Evolutionary conservation across 306 rosid genomes (phyloP), one percentile per base, ranked within the genome.

Genomic region (Ammopiptanthus mongolicus): DNA sequence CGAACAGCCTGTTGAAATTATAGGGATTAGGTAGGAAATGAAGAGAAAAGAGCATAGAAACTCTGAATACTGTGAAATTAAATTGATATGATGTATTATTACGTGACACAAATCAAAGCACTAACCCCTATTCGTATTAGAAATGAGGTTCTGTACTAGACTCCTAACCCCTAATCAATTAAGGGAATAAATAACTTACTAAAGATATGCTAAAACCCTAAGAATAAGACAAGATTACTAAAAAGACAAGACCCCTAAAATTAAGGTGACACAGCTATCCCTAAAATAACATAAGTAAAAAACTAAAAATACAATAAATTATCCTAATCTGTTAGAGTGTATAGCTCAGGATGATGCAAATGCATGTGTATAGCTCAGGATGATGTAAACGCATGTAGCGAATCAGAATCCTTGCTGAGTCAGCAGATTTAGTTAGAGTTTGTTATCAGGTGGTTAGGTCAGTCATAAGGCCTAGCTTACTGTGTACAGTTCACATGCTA

Each of bases 1-100:
- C 91, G 93, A 50, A 84, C 77, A 53, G 78, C 50, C 50, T 44
- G 50, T 44, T 44, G 50, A 44, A 44, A 44, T 44, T 13, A 44
- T 3, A 3, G 50, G 17, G 50, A 5, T 44, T 44, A 44, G 50
- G 50, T 44, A 44, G 50, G 50, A 17, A 10, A 41, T 2, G n/a
- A 41, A 4, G n/a, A 41, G 11, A 31, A 41, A 9, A 10, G n/a
- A 41, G n/a, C 10, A 44, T 44, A 44, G 5, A 44, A 4, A 44
- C 15, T 44, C 50, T 4, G 6, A 13, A 3, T 44, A 9, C 4
- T 11, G 14, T 3, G 14, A 1, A 11, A 11, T 41, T 41, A 41
- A 11, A 41, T 10, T 41, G 4, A 41, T 10, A 41, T 41, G 47
- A 41, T 41, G n/a, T 41, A 41, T 41, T 41, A 2, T 12, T 44